Base-by-base conservation (phyloP, 1,139 yeast species). In the Protomyces inouyei region DNA sequence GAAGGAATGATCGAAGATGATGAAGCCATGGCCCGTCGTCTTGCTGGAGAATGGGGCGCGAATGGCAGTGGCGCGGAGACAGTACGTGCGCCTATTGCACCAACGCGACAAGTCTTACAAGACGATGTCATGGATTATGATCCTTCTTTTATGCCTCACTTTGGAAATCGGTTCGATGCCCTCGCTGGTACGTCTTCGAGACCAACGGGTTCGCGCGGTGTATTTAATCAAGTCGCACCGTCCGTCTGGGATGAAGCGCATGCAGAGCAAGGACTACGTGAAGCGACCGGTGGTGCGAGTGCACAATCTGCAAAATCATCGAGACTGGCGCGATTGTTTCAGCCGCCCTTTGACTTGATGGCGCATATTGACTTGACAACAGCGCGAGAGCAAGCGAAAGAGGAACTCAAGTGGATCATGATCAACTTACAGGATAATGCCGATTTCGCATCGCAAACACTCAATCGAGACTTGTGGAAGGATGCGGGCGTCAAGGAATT, bases 401-500 rank as follows among this genome's bases (percentile, higher is more conserved):
- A 76, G 55, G 80, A 79, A 64, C 78, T 83, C 66, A 89, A 87
- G 75, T 92, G 98, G 97, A 80, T 95, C 18, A 77, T 95, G 70
- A 80, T 93, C 38, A 95, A 93, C 73, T 83, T 95, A 57, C 98
- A 95, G 74, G 95, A 93, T 71, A 78, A 85, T 23, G 78, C 87
- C 0, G 95, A 90, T 71, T 95, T 95, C 72, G 84, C 84, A 69
- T 92, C 97, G 72, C 98, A 93, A 73, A 86, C 88, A 38, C 77
- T 95, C 64, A 95, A 95, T 75, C 81, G 98, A 67, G 99, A 95
- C 75, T 84, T 95, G 69, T 95, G 98, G 98, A 84, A 95, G 25
- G 82, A 86, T 65, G 70, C 76, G n/a, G 79, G 79, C 1, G 81
- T 95, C 18, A 91, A 89, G 73, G 81, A 80, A 28, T 71, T 84